Evolutionary conservation across 805 yeast genomes (phyloP), one percentile per base, ranked within the genome.

Genomic region (Candida sphagnicola): DNA sequence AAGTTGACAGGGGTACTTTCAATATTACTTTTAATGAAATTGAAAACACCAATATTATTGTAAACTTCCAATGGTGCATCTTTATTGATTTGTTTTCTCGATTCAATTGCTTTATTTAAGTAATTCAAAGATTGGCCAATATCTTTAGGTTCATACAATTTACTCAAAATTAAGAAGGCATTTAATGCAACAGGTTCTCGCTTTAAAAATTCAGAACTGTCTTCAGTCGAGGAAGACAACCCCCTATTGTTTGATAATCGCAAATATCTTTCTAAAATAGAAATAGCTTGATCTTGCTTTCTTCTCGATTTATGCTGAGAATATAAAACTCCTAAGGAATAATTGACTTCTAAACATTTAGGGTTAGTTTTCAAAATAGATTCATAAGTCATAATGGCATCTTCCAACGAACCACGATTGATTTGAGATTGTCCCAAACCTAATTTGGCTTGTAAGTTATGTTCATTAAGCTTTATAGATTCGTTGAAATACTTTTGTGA

Each of bases 341-440:
- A 85, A 44, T 77, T 74, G 2, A 85, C 82, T 59, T 90, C 96
- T 31, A 82, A 65, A 35, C 84, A 73, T 52, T 80, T 82, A 16
- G 86, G 82, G 50, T 80, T 74, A 13, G 74, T 65, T 48, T 82
- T 79, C 40, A 81, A 72, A 32, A 87, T 68, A 32, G 77, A 76
- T 56, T 91, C 98, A 52, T 87, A 85, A 0, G 95, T 80, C 46
- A 90, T 73, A 47, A 84, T 78, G 10, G 98, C 93, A 56, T 90
- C 97, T 50, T 86, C 89, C 8, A 76, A 56, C 29, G 84, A 77
- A 34, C 81, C 82, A 55, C 90, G 81, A 38, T 79, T 72, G 38
- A 83, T 75, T 54, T 88, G 89, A 2, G 95, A 75, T 57, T 88
- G 95, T 1, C 95, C 96, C 41, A 85, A 73, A 21, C 96, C 98